Evolutionary conservation across 345 rosid genomes (phyloP), one percentile per base, ranked within the genome.

Genomic region (Acer saccharum): DNA sequence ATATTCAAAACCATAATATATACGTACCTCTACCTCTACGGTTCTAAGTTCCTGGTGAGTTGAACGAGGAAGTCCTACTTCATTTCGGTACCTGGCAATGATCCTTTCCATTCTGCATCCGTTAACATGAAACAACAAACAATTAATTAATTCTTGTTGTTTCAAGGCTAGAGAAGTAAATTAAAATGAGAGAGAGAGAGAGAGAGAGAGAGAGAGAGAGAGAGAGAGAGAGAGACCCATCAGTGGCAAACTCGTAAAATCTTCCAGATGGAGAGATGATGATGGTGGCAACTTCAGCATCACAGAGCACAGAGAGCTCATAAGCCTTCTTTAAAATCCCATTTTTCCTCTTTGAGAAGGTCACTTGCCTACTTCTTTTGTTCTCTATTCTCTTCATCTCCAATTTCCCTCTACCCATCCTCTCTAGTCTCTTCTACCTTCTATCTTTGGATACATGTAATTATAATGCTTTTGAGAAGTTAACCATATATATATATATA

Each of bases 351-450:
- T 89, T 90, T 3, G 92, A 90, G 88, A 90, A 90, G 73, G 91
- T 87, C 6, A 90, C 91, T 62, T 90, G 94, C 81, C 94, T 82
- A 79, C 72, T 89, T 18, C 90, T 74, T 63, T 87, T 72, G 75
- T 89, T 90, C 81, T 90, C 92, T 76, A 90, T 89, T 80, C 91
- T 86, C 85, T 89, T 87, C 77, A 90, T 82, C 76, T 82, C 88
- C 23, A 89, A 87, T 74, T 87, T 90, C 58, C 94, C 92, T 83
- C 92, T 83, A 71, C 92, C 92, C 94, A 90, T 90, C 18, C 39
- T 35, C 39, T 35, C 39, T 35, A 4, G 6, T 35, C 39, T 35
- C 39, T 35, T 35, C 39, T 35, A 35, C 39, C 39, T 35, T 35
- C 39, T 35, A 35, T 35, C 39, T 35, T 35, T 35, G 39, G 39